Evolutionary conservation across 352 stramenopile genomes (phyloP).

Genomic region (Pythium rhizo-oryzae): DNA sequence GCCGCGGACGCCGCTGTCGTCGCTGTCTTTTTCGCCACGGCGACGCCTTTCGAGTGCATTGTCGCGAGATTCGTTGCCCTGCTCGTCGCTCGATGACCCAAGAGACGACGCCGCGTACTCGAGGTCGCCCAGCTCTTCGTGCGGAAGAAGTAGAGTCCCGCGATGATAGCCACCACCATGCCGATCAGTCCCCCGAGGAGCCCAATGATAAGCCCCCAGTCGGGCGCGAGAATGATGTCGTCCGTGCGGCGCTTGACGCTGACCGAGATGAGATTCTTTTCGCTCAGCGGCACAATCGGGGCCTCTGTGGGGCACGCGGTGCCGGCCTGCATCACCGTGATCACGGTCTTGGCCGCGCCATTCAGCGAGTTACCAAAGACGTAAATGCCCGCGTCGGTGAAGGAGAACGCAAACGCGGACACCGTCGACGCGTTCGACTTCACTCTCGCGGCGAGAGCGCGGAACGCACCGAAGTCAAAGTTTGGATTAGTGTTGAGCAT

Average conservation of each 20-base stretch:
- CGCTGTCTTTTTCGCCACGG: constrained; percentile 40
- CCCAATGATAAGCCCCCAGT: constrained; percentile 86
- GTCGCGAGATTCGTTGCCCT: constrained; percentile 56
- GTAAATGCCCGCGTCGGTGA: constrained; percentile 83
- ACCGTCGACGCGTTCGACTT: constrained; percentile 64
- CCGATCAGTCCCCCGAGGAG: constrained; percentile 77
- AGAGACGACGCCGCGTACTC: constrained; percentile 33
- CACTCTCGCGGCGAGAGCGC: constrained; percentile 61
- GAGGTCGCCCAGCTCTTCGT: constrained; percentile 71
- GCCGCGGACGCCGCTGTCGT: neutral
- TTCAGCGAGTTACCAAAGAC: constrained; percentile 89
- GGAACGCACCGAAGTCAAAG: constrained; percentile 92
- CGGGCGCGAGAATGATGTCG: constrained; percentile 86
- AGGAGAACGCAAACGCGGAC: constrained; percentile 88
- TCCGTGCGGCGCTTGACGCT: constrained; percentile 76
- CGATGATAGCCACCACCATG: constrained; percentile 75
- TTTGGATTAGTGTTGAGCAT: constrained; percentile 94
- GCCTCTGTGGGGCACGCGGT: constrained; percentile 80
- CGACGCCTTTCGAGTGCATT: constrained; percentile 73
- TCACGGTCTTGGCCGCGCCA: constrained; percentile 61
- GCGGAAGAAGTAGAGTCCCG: constrained; percentile 82
- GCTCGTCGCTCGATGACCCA: constrained; percentile 32
- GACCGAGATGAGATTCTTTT: constrained; percentile 86
- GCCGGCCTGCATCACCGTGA: constrained; percentile 80
- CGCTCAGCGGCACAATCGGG: constrained; percentile 80